These are phyloP conservation scores for Oryza coarctata DNA, from an alignment of 176 grass and related monocot species.

Conservation along the genomic window DNA sequence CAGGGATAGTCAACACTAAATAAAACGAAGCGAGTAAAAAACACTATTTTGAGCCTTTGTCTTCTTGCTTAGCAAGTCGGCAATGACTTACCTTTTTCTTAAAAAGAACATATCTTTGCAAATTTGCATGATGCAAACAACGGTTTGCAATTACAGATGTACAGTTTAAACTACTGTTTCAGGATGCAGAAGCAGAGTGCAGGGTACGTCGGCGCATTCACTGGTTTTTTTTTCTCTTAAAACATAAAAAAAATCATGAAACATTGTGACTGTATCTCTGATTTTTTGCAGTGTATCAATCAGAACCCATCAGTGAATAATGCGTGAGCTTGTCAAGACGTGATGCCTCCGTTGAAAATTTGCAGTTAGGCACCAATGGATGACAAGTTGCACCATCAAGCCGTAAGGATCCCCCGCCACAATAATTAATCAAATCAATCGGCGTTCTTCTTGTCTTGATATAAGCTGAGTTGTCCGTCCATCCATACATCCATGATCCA, in stretches of 20 bases:
- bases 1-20: too few species aligned
- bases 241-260: not conserved
- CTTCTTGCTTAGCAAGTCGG: not conserved
- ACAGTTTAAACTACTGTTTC: not conserved
- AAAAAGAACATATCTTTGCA: not conserved
- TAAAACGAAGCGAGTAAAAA: too few species aligned
- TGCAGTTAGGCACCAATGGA: not conserved
- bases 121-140: constrained; percentile 17
- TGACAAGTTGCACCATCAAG: not conserved
- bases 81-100: not conserved
- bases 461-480: not conserved
- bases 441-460: not conserved
- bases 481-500: not conserved
- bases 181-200: not conserved
- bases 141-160: not conserved
- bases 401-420: not conserved
- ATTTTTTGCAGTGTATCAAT: not conserved
- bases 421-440: not conserved
- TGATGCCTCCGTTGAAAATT: not conserved
- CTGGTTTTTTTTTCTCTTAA: not conserved
- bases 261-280: not conserved
- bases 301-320: not conserved
- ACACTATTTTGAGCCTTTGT: not conserved
- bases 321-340: not conserved
- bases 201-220: not conserved